Evolutionary conservation across 179 eudicot species (phyloP), one percentile per base, ranked within the genome.

Genomic region (Kewa caespitosa): DNA sequence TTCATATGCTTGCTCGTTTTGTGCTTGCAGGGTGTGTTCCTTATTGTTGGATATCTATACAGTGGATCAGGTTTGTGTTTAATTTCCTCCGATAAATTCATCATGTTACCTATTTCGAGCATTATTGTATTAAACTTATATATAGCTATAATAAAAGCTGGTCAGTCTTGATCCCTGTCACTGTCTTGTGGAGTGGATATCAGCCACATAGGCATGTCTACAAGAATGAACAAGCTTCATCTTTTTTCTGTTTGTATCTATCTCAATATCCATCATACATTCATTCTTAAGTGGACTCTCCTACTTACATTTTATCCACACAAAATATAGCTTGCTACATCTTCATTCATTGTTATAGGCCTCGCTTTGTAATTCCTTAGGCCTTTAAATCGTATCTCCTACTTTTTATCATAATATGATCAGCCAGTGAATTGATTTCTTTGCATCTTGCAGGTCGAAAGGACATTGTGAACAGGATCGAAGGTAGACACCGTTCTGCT

Each of bases 51-150:
- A 61, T 87, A 88, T 84, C 74, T 88, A 50, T 87, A 80, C 75
- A 82, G 88, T 64, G 94, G 97, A 76, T 87, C 96, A 81, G 97
- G 97, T 92, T 41, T 71, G 84, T 84, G 32, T 78, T 30, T 38
- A 67, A 38, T 3, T 54, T 69, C 54, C 37, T 70, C 22, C 38
- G 5, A 18, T 57, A 10, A 27, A 61, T n/a, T 23, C 61, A 15
- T n/a, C 6, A 0, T 23, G 6, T 23, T 31, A 28, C 37, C 32
- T 23, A 13, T 43, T 32, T 59, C 52, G 32, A 55, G 33, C 17
- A 42, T 69, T 38, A 52, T 74, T 66, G 48, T 38, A 54, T 59
- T 48, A 50, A 37, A 74, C 38, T 42, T 36, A 32, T 13, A 28
- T 57, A 0, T 3, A 22, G 41, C 23, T 27, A 22, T 27, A 42